Evolutionary conservation across 2,329 filamentous ascomycete genomes (phyloP).

Genomic region (Curvularia spicifera): DNA sequence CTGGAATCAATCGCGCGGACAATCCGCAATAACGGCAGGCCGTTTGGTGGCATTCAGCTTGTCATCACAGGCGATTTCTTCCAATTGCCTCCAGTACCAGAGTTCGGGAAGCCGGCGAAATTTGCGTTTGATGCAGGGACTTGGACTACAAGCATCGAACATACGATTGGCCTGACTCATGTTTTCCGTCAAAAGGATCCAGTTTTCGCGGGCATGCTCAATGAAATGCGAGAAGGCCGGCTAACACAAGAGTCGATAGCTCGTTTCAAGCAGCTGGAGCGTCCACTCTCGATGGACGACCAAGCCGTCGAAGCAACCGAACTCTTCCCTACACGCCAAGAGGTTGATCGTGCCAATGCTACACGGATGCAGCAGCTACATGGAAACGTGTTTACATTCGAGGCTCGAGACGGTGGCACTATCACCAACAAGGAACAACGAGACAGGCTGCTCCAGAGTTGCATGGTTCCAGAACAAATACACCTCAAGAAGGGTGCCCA

Average conservation of each 20-base stretch:
- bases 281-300: slow-evolving; percentile 68
- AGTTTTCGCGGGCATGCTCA: slow-evolving; percentile 91
- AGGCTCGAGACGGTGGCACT: slow-evolving; percentile 75
- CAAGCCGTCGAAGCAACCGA: slow-evolving; percentile 86
- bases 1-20: slow-evolving; percentile 84
- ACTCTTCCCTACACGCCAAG: slow-evolving; percentile 86
- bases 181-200: slow-evolving; percentile 95
- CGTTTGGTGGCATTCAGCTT: slow-evolving; percentile 95
- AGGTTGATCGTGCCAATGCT: slow-evolving; percentile 88
- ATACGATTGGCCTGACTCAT: slow-evolving; percentile 93
- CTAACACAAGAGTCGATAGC: slow-evolving; percentile 77
- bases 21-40: slow-evolving; percentile 86
- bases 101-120: slow-evolving; percentile 73
- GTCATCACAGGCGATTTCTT: slow-evolving; percentile 98
- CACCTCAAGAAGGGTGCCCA: slow-evolving; percentile 90
- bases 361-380: slow-evolving; percentile 73
- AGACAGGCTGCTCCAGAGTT: slow-evolving; percentile 81
- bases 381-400: slow-evolving; percentile 71
- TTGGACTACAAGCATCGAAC: slow-evolving; percentile 91
- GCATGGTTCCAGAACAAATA: slow-evolving; percentile 87
- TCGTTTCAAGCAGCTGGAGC: slow-evolving; percentile 74
- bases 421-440: slow-evolving; percentile 69
- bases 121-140: slow-evolving; percentile 93
- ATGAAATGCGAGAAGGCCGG: slow-evolving; percentile 92
- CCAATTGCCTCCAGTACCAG: slow-evolving; percentile 91